Percentiles rank a stretch among this genome's conserved stretches.
Evolutionary conservation across 495 filamentous ascomycete species (phyloP).

Genomic region (Penicillium angulare): DNA sequence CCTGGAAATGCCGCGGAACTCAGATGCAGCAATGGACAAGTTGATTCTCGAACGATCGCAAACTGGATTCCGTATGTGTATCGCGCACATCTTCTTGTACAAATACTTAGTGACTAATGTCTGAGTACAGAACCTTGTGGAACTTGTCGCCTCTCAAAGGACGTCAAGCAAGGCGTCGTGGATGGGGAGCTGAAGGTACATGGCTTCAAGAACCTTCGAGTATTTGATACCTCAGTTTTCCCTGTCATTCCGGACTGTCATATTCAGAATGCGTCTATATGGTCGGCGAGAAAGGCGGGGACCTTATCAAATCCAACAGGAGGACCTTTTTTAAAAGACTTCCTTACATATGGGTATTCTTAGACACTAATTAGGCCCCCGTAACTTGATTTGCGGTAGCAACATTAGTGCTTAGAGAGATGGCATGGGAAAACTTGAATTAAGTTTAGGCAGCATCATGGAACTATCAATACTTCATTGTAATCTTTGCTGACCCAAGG

Average conservation of each 20-base stretch:
- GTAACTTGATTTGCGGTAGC: no score
- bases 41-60: conserved; percentile 49
- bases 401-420: no score
- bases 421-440: no score
- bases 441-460: no score
- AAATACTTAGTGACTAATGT: no score
- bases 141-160: conserved; percentile 41
- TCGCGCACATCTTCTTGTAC: not conserved
- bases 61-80: conserved; percentile 42
- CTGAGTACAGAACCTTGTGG: conserved; percentile 46
- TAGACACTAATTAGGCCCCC: no score
- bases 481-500: no score
- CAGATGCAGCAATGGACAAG: conserved; percentile 53
- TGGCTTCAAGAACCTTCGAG: conserved; percentile 46
- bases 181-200: conserved; percentile 47
- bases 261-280: conserved; percentile 45
- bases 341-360: not conserved
- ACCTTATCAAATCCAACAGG: conserved; percentile 40
- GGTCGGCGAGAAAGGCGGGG: conserved; percentile 49
- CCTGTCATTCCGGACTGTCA: conserved; percentile 22
- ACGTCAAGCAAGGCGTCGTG: conserved; percentile 47
- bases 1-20: conserved; percentile 51
- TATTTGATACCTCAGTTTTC: conserved; percentile 33
- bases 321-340: not conserved
- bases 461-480: no score